Conservation (phyloP, 805 yeast species). For the Maudiozyma bulderi region DNA sequence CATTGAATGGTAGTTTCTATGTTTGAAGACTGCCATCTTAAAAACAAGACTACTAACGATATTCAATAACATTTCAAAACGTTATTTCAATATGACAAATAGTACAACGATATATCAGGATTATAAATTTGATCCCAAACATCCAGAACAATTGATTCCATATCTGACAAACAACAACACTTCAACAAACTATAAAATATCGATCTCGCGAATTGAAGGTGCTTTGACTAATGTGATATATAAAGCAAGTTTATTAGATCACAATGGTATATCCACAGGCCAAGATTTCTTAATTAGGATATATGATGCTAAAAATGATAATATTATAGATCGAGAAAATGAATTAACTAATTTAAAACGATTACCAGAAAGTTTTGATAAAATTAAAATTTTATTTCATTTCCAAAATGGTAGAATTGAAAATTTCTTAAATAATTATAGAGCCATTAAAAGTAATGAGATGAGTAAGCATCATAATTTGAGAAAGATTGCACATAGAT, state of each 20-base stretch:
- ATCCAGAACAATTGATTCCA: slow-evolving; percentile 7
- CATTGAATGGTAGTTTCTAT: no score
- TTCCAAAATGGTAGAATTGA: slow-evolving; percentile 87
- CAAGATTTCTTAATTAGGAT: slow-evolving; percentile 50
- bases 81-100: neutral
- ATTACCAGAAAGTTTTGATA: slow-evolving; percentile 39
- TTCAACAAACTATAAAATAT: slow-evolving; percentile 5
- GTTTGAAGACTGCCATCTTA: no score
- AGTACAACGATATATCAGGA: neutral
- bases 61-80: no score
- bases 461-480: slow-evolving; percentile 60
- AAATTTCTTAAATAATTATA: slow-evolving; percentile 72
- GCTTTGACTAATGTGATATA: slow-evolving; percentile 88
- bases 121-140: neutral
- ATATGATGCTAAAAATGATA: slow-evolving; percentile 77
- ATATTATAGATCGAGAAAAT: slow-evolving; percentile 68
- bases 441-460: slow-evolving; percentile 58
- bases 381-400: slow-evolving; percentile 55
- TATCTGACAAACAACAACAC: neutral
- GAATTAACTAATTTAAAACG: slow-evolving; percentile 64
- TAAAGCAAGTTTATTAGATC: slow-evolving; percentile 38
- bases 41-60: no score
- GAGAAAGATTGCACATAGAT: slow-evolving; percentile 77
- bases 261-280: neutral
- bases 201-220: slow-evolving; percentile 55